A percentile compares a stretch with the other conserved stretches of the same genome.
phyloP scores from a whole-genome alignment of 768 basidiomycete species.

The Leccinum aurantiacum region DNA sequence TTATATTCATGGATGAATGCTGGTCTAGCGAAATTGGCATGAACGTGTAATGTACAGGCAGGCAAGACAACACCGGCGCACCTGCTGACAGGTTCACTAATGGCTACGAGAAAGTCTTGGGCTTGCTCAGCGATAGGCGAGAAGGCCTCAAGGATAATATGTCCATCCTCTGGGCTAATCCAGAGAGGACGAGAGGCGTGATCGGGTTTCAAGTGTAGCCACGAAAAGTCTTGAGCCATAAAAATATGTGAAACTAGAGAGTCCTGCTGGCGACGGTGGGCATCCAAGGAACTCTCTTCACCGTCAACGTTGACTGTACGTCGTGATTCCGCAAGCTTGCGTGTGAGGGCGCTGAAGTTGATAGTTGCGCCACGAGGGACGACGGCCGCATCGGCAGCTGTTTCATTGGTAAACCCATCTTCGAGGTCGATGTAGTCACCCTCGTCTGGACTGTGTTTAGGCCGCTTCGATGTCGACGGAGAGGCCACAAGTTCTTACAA shows the following conservation, averaged over 20 bases:
- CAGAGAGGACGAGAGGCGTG: conserved; percentile 91
- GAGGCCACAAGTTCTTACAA: conserved; percentile 22
- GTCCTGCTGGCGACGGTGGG: conserved; percentile 73
- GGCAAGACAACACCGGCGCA: conserved; percentile 42
- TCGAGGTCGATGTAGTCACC: conserved; percentile 61
- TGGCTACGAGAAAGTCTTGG: conserved; percentile 97
- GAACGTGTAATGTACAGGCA: conserved; percentile 30
- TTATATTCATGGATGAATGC: conserved; percentile 99
- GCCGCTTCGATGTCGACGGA: conserved; percentile 38
- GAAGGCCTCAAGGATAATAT: conserved; percentile 97
- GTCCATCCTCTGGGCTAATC: conserved; percentile 90
- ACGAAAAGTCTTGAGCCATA: conserved; percentile 82
- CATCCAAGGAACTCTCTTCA: conserved; percentile 55
- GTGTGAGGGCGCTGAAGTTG: conserved; percentile 80
- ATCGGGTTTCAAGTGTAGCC: conserved; percentile 85
- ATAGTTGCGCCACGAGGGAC: conserved; percentile 78
- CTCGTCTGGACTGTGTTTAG: conserved; percentile 46
- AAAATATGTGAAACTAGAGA: conserved; percentile 80
- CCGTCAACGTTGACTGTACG: conserved; percentile 38
- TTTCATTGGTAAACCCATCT: conserved; percentile 47
- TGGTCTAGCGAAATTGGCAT: conserved; percentile 55
- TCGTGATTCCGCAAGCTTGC: conserved; percentile 69
- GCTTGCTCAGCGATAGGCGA: conserved; percentile 97
- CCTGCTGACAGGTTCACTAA: conserved; percentile 98
- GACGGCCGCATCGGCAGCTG: conserved; percentile 38